Percentiles rank a stretch among this genome's conserved stretches.
Conservation (phyloP, 305 asterid genomes). For the Coffea humblotiana region DNA sequence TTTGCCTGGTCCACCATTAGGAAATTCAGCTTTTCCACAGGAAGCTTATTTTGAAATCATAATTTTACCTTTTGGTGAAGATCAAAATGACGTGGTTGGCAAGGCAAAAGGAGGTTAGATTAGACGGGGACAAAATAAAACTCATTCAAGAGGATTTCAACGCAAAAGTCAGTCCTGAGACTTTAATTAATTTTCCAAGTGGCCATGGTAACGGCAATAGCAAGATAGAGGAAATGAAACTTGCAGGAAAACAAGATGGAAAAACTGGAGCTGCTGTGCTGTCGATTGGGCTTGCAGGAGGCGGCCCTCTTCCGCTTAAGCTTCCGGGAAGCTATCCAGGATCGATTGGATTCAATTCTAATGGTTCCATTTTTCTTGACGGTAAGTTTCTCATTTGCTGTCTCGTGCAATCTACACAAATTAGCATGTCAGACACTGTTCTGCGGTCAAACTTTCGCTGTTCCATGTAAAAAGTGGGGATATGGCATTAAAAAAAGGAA, state of each 20-base stretch:
- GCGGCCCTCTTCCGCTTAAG: constrained; percentile 44
- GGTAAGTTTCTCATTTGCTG: constrained; percentile 34
- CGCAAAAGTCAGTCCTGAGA: constrained; percentile 39
- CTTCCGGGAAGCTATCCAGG: constrained; percentile 71
- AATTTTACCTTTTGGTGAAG: constrained; percentile 33
- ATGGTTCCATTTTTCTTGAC: constrained; percentile 62
- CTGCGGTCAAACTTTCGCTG: constrained; percentile 7
- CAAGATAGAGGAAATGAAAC: constrained; percentile 41
- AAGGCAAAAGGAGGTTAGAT: constrained; percentile 25
- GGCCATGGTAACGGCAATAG: constrained; percentile 33
- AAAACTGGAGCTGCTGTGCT: constrained; percentile 27
- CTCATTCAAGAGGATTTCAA: constrained; percentile 60
- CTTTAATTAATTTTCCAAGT: constrained; percentile 28
- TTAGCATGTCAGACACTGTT: background rate
- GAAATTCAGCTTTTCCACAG: constrained; percentile 72
- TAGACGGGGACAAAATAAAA: constrained; percentile 63
- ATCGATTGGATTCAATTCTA: constrained; percentile 69
- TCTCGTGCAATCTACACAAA: background rate
- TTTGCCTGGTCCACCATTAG: constrained; percentile 79
- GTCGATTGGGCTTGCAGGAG: constrained; percentile 57
- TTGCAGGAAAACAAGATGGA: constrained; percentile 22
- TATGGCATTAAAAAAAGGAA: constrained; percentile 6
- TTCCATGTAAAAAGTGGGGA: background rate
- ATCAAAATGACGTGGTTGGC: constrained; percentile 14
- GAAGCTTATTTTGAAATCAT: constrained; percentile 86